These are phyloP conservation scores for Fraxinus xanthoxyloides DNA, from an alignment of 305 asterid genomes.

Conservation along the genomic window DNA sequence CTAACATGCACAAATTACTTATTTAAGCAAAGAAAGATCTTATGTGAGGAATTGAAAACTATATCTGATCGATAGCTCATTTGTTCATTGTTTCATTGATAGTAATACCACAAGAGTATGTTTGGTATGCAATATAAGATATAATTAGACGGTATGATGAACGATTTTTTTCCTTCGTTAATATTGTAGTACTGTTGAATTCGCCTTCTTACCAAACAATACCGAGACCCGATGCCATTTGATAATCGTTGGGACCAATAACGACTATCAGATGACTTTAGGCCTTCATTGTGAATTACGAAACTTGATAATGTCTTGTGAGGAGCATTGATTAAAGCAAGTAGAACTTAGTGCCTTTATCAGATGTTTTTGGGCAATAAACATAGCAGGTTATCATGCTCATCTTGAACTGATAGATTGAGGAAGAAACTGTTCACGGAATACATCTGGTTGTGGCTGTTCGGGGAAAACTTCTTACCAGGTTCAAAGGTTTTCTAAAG, in stretches of 20 bases:
- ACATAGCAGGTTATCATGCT: background rate
- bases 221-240: background rate
- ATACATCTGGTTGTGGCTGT: background rate
- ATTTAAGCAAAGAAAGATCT: background rate
- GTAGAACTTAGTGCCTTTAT: background rate
- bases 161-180: background rate
- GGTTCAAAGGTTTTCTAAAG: background rate
- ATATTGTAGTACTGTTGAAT: too few species aligned
- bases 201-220: background rate
- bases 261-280: background rate
- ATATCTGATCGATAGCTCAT: too few species aligned
- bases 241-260: background rate
- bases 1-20: background rate
- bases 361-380: slow-evolving; percentile 6
- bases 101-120: too few species aligned
- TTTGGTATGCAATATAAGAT: too few species aligned
- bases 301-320: background rate
- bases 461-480: background rate
- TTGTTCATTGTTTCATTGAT: too few species aligned
- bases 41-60: background rate
- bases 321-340: background rate
- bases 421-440: background rate
- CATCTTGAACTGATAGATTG: background rate
- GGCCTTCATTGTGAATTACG: background rate
- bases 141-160: background rate